These are phyloP conservation scores for Fusarium nygamai DNA, from an alignment of 2,329 filamentous ascomycete species.

Conservation along the genomic window DNA sequence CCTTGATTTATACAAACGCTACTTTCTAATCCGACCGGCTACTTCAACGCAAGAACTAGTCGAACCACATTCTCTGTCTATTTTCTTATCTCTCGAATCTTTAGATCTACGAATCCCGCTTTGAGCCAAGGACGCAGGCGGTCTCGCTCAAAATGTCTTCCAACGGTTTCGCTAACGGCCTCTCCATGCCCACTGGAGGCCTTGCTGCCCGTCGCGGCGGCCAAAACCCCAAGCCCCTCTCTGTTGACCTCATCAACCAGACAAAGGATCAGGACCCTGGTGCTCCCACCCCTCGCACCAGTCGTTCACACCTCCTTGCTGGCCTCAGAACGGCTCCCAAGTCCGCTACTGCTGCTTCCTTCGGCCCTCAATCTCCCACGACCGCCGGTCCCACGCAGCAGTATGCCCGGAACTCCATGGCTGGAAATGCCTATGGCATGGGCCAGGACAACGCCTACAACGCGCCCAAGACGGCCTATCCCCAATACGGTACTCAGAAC, in stretches of 20 bases:
- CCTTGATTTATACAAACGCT: slow-evolving; percentile 28
- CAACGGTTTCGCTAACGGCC: slow-evolving; percentile 77
- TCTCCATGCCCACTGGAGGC: slow-evolving; percentile 80
- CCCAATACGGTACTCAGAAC: slow-evolving; percentile 55
- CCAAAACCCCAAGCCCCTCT: slow-evolving; percentile 90
- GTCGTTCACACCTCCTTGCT: slow-evolving; percentile 92
- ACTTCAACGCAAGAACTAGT: slow-evolving; percentile 23
- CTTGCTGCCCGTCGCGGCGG: slow-evolving; percentile 87
- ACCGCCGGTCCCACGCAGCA: slow-evolving; percentile 53
- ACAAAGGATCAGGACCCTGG: slow-evolving; percentile 73
- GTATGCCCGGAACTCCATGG: slow-evolving; percentile 56
- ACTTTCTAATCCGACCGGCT: slow-evolving; percentile 39
- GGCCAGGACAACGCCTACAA: slow-evolving; percentile 57
- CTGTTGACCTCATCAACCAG: slow-evolving; percentile 76
- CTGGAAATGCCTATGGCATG: slow-evolving; percentile 56
- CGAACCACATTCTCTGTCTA: slow-evolving; percentile 37
- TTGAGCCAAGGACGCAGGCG: slow-evolving; percentile 88
- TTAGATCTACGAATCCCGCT: slow-evolving; percentile 29
- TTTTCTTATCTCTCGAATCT: slow-evolving; percentile 18
- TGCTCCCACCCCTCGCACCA: slow-evolving; percentile 86
- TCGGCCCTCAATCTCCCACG: slow-evolving; percentile 72
- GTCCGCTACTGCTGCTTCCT: slow-evolving; percentile 76
- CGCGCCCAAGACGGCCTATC: slow-evolving; percentile 67
- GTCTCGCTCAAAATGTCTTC: slow-evolving; percentile 99
- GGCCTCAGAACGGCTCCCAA: slow-evolving; percentile 94